These are phyloP conservation scores for Aspergillus sclerotioniger DNA, from an alignment of 495 filamentous ascomycete genomes.

Conservation along the genomic window DNA sequence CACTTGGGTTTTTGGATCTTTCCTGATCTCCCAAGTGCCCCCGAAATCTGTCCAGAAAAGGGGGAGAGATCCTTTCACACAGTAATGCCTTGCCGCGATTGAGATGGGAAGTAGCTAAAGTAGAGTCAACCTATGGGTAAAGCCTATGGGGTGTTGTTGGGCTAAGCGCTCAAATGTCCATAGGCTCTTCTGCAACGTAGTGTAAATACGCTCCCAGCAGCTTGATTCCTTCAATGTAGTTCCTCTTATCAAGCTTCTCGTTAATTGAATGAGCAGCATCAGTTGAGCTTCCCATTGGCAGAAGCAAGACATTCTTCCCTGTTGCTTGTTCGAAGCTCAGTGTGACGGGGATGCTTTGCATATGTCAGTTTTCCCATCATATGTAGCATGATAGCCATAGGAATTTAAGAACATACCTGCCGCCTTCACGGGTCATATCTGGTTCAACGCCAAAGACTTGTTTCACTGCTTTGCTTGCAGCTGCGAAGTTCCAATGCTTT, in stretches of 20 bases:
- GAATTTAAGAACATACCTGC: slow-evolving; percentile 55
- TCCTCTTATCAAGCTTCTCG: slow-evolving; percentile 94
- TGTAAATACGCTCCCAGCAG: slow-evolving; percentile 92
- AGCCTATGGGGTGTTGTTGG: background rate
- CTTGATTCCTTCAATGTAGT: slow-evolving; percentile 99
- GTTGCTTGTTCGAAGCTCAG: slow-evolving; percentile 97
- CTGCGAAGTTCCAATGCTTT: slow-evolving; percentile 97
- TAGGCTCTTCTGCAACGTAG: slow-evolving; percentile 90
- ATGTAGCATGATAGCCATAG: background rate
- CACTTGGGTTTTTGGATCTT: background rate
- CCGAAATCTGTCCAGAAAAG: background rate
- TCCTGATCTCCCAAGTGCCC: background rate
- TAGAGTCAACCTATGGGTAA: background rate
- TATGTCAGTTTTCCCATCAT: slow-evolving; percentile 16
- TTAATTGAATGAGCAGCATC: slow-evolving; percentile 97
- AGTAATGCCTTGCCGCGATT: background rate
- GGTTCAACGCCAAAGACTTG: slow-evolving; percentile 89
- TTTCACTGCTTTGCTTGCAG: slow-evolving; percentile 88
- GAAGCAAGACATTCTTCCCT: slow-evolving; percentile 93
- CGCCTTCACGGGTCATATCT: slow-evolving; percentile 95
- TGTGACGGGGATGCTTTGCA: slow-evolving; percentile 82
- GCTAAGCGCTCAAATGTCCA: slow-evolving; percentile 9
- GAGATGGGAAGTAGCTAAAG: background rate
- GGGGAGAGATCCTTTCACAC: no score
- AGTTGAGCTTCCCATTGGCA: slow-evolving; percentile 96